Conservation (phyloP, 1,139 yeast genomes). For the Kodamaea plutei region DNA sequence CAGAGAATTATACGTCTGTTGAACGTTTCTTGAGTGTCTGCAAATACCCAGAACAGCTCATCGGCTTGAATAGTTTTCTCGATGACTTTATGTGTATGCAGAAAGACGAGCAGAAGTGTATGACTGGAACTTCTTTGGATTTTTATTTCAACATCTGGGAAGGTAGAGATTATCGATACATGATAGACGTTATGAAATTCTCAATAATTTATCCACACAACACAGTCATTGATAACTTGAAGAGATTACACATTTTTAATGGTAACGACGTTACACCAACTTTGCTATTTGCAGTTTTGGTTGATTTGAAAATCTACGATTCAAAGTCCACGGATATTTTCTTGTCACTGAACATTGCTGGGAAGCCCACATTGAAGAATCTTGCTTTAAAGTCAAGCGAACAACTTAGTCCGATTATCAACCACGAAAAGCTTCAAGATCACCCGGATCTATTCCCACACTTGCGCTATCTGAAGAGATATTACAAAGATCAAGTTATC, state of each 20-base stretch:
- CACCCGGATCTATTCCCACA: conserved; percentile 26
- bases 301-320: conserved; percentile 24
- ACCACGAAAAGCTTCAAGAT: conserved; percentile 4
- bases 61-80: conserved; percentile 15
- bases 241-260: conserved; percentile 16
- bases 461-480: conserved; percentile 20
- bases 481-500: conserved; percentile 26
- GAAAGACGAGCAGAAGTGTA: conserved; percentile 14
- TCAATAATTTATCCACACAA: conserved; percentile 35
- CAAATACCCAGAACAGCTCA: conserved; percentile 9
- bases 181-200: conserved; percentile 31
- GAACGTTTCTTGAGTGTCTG: conserved; percentile 14
- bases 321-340: conserved; percentile 24
- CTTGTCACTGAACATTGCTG: conserved; percentile 29
- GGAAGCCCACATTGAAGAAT: conserved; percentile 18
- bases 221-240: conserved; percentile 13
- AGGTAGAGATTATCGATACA: conserved; percentile 21
- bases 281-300: conserved; percentile 17
- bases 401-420: conserved; percentile 14
- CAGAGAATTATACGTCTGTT: conserved; percentile 15
- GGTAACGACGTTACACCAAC: conserved; percentile 11
- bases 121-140: conserved; percentile 19
- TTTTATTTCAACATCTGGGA: conserved; percentile 32
- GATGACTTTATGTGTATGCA: conserved; percentile 8
- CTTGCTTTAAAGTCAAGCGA: conserved; percentile 18